These are phyloP conservation scores for Coemansia sp. DNA, from an alignment of 371 early-diverging fungal genomes.

Conservation along the genomic window DNA sequence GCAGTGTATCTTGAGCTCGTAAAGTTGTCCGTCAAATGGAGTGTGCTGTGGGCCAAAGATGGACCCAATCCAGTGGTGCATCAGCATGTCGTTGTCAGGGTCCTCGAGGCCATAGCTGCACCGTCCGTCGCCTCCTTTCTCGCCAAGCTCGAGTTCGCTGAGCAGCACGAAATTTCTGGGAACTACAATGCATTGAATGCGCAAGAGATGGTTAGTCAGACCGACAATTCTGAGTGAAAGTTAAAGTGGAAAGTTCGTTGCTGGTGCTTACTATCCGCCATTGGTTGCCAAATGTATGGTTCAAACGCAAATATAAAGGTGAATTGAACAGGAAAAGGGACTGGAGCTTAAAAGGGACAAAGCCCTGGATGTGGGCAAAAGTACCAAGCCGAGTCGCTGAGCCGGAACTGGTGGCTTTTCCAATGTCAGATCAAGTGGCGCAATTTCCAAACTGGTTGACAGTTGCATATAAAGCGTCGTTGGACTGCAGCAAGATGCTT, in stretches of 20 bases:
- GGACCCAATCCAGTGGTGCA: constrained; percentile 92
- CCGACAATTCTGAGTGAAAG: too few relatives aligned
- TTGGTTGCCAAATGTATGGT: background rate
- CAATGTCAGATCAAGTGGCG: too few relatives aligned
- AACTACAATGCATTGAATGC: constrained; percentile 47
- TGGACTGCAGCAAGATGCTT: background rate
- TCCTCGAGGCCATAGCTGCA: constrained; percentile 91
- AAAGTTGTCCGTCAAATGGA: constrained; percentile 92
- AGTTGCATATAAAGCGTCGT: background rate
- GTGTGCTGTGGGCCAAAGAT: constrained; percentile 91
- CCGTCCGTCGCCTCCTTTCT: constrained; percentile 95
- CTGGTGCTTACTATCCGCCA: constrained; percentile 9
- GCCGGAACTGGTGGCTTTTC: background rate
- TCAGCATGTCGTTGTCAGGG: constrained; percentile 64
- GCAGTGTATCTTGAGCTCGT: constrained; percentile 80
- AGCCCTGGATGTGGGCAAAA: background rate
- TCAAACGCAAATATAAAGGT: constrained; percentile 2
- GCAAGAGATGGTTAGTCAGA: background rate
- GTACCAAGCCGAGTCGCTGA: constrained; percentile 3
- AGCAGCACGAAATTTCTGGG: constrained; percentile 95
- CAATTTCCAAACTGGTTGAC: background rate
- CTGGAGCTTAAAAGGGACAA: background rate
- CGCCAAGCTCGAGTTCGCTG: constrained; percentile 96
- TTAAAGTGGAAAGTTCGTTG: background rate
- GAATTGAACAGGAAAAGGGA: background rate